A percentile compares a stretch with the other conserved stretches of the same genome.
These are phyloP conservation scores for Zygotorulaspora florentina DNA, from an alignment of 805 yeast species.

Conservation along the genomic window DNA sequence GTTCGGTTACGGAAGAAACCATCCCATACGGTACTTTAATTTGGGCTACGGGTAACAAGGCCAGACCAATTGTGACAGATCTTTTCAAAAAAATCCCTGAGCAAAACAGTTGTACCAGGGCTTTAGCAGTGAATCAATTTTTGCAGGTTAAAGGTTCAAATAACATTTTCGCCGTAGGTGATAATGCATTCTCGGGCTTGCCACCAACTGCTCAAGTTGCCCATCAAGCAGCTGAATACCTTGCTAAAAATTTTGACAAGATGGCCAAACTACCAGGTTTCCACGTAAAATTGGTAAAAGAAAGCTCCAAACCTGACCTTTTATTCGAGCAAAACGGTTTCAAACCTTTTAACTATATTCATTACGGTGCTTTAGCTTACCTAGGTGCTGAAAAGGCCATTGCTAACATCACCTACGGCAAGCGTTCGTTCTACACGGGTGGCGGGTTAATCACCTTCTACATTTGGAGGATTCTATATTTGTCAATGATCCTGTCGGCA, in stretches of 20 bases:
- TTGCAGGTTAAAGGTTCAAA: constrained; percentile 77
- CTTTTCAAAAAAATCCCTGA: constrained; percentile 68
- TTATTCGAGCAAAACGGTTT: constrained; percentile 45
- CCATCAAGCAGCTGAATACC: constrained; percentile 82
- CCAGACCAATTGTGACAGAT: constrained; percentile 66
- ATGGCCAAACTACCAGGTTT: constrained; percentile 39
- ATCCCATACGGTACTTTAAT: constrained; percentile 90
- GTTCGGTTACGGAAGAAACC: constrained; percentile 49
- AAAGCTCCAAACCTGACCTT: constrained; percentile 40
- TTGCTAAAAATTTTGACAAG: constrained; percentile 68
- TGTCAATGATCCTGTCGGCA: constrained; percentile 82
- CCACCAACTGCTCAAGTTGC: constrained; percentile 99
- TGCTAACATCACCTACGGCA: constrained; percentile 80
- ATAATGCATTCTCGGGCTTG: constrained; percentile 80
- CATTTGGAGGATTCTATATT: constrained; percentile 90
- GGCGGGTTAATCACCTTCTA: constrained; percentile 87
- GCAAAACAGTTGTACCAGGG: constrained; percentile 82
- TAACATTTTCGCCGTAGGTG: constrained; percentile 87
- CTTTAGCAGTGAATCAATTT: constrained; percentile 74
- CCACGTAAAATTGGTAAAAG: constrained; percentile 37
- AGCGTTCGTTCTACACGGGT: constrained; percentile 74
- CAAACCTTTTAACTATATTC: constrained; percentile 73
- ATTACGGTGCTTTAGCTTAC: constrained; percentile 90
- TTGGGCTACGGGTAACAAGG: constrained; percentile 97
- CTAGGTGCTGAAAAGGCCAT: constrained; percentile 91